Evolutionary conservation across 139 green algal genomes (phyloP).

Genomic region (Pseudopediastrum boryanum): DNA sequence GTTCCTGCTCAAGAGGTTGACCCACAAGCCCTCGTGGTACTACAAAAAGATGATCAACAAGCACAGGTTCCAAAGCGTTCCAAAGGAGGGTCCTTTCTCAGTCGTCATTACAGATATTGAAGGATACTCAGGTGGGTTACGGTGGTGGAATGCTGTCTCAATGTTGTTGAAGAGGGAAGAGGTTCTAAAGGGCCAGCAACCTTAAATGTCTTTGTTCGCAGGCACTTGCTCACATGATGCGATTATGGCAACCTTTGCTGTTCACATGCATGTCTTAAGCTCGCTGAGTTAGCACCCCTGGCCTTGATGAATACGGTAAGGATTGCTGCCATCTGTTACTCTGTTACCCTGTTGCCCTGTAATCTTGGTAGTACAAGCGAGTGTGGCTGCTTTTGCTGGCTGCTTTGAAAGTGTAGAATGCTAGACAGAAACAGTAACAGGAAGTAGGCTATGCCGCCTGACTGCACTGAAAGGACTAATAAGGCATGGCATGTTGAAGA

Average conservation of each 20-base stretch:
- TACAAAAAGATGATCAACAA: background rate
- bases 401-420: background rate
- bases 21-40: background rate
- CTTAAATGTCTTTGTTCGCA: background rate
- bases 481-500: background rate
- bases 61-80: slow-evolving; percentile 46
- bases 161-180: background rate
- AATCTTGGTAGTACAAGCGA: background rate
- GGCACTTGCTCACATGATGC: background rate
- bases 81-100: slow-evolving; percentile 26
- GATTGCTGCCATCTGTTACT: background rate
- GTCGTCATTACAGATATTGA: slow-evolving; percentile 58
- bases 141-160: background rate
- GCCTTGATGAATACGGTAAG: background rate
- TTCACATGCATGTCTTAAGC: background rate
- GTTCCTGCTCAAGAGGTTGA: background rate
- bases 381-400: background rate
- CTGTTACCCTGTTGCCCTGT: background rate
- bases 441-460: background rate
- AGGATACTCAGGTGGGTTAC: slow-evolving; percentile 51
- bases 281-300: background rate
- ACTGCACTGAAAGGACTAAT: background rate
- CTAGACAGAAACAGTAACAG: background rate
- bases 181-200: background rate
- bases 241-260: background rate